These are phyloP conservation scores for Venturia carpophila DNA, from an alignment of 2,329 filamentous ascomycete genomes.

Conservation along the genomic window DNA sequence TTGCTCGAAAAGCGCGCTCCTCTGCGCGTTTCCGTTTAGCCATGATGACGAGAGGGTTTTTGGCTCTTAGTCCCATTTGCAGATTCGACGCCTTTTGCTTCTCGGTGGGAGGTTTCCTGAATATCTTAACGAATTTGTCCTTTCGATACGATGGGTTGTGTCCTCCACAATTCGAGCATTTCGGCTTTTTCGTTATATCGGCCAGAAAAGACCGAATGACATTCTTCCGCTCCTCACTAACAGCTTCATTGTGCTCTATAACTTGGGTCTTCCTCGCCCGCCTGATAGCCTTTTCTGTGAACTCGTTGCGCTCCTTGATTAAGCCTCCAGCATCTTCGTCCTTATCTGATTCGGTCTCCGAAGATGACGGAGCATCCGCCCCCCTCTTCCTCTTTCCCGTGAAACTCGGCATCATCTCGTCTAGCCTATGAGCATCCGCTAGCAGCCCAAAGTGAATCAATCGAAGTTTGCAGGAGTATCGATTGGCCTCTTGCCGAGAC, in stretches of 20 bases:
- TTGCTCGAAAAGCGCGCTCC: slow-evolving; percentile 52
- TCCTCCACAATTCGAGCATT: slow-evolving; percentile 61
- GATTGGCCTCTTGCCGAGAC: slow-evolving; percentile 65
- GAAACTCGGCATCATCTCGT: slow-evolving; percentile 44
- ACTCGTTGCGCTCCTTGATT: slow-evolving; percentile 53
- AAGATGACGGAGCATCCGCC: slow-evolving; percentile 19
- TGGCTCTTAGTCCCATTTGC: slow-evolving; percentile 56
- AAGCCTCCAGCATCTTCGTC: slow-evolving; percentile 38
- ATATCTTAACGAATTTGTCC: slow-evolving; percentile 87
- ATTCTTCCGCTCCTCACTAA: slow-evolving; percentile 64
- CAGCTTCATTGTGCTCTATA: slow-evolving; percentile 69
- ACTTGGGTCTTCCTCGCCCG: slow-evolving; percentile 42
- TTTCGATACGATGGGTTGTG: slow-evolving; percentile 80
- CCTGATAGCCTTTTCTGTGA: slow-evolving; percentile 65
- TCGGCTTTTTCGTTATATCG: slow-evolving; percentile 59
- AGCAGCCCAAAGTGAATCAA: slow-evolving; percentile 79
- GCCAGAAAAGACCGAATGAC: slow-evolving; percentile 76
- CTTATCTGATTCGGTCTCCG: slow-evolving; percentile 24
- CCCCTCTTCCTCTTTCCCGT: slow-evolving; percentile 25
- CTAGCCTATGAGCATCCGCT: slow-evolving; percentile 51
- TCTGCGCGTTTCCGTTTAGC: slow-evolving; percentile 48
- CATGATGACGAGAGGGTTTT: slow-evolving; percentile 61
- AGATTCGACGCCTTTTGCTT: slow-evolving; percentile 76
- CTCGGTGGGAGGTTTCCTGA: slow-evolving; percentile 66
- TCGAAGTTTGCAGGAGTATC: slow-evolving; percentile 74